phyloP scores from a whole-genome alignment of 768 basidiomycete genomes.

The Favolaschia claudopus region DNA sequence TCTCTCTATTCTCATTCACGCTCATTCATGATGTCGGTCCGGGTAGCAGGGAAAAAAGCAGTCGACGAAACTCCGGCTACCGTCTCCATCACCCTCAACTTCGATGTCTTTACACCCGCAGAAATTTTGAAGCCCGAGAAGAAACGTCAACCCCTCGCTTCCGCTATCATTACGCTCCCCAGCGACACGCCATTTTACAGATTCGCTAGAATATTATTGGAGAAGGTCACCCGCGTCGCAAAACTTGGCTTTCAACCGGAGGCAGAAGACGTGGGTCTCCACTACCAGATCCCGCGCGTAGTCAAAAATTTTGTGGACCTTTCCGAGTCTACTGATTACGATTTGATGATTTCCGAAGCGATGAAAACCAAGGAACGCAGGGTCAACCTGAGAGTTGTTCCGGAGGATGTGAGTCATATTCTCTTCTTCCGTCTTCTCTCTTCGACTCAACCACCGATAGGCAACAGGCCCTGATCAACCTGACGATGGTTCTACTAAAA shows the following conservation, averaged over 20 bases:
- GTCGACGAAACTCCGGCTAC: no score
- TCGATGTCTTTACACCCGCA: not conserved
- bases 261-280: not conserved
- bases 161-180: not conserved
- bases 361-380: not conserved
- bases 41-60: no score
- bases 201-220: not conserved
- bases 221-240: not conserved
- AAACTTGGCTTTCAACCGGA: not conserved
- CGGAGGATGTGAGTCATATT: not conserved
- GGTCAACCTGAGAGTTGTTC: not conserved
- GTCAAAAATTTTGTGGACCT: not conserved
- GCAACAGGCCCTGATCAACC: not conserved
- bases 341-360: not conserved
- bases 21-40: no score
- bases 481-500: not conserved
- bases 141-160: not conserved
- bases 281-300: not conserved
- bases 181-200: not conserved
- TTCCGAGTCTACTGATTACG: not conserved
- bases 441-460: not conserved
- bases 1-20: no score
- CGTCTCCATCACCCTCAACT: not conserved
- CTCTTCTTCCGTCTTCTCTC: no score
- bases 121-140: not conserved